A percentile compares a stretch with the other conserved stretches of the same genome.
These are phyloP conservation scores for Scopulariopsis brevicaulis DNA, from an alignment of 2,329 filamentous ascomycete species.

Conservation along the genomic window DNA sequence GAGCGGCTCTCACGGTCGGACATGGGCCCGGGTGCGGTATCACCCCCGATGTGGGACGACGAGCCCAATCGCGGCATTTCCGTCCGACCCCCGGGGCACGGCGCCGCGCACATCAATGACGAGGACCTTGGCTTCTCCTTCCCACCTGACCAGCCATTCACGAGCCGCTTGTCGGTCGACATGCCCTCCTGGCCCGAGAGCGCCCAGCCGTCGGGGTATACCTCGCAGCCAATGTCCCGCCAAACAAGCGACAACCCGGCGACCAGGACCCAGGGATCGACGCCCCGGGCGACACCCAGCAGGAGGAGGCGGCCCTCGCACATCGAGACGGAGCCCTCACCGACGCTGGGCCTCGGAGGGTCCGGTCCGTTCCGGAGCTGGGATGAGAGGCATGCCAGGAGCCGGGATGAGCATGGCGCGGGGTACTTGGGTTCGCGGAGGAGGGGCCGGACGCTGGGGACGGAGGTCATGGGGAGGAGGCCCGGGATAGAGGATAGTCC, in stretches of 20 bases:
- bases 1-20: constrained; percentile 3
- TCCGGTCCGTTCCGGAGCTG: constrained; percentile 15
- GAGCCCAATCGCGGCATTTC: neutral
- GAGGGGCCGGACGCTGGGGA: constrained; percentile 1
- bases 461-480: neutral
- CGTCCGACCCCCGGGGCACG: constrained; percentile 8
- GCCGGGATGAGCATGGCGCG: constrained; percentile 3
- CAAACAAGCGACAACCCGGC: constrained; percentile 21
- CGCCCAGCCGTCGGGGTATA: constrained; percentile 24
- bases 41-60: constrained; percentile 9
- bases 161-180: constrained; percentile 12
- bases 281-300: constrained; percentile 8
- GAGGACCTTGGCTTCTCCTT: constrained; percentile 1
- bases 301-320: constrained; percentile 20
- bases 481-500: constrained; percentile 3
- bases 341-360: constrained; percentile 18
- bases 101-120: neutral
- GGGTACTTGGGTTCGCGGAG: constrained; percentile 4
- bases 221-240: constrained; percentile 38
- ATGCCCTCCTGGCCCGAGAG: constrained; percentile 11
- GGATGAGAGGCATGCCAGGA: constrained; percentile 9
- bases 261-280: neutral
- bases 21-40: constrained; percentile 8
- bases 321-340: constrained; percentile 33
- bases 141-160: constrained; percentile 6